Percentiles rank a stretch among this genome's conserved stretches.
phyloP scores from a whole-genome alignment of 108 stramenopile genomes.

The Skeletonema tropicum region DNA sequence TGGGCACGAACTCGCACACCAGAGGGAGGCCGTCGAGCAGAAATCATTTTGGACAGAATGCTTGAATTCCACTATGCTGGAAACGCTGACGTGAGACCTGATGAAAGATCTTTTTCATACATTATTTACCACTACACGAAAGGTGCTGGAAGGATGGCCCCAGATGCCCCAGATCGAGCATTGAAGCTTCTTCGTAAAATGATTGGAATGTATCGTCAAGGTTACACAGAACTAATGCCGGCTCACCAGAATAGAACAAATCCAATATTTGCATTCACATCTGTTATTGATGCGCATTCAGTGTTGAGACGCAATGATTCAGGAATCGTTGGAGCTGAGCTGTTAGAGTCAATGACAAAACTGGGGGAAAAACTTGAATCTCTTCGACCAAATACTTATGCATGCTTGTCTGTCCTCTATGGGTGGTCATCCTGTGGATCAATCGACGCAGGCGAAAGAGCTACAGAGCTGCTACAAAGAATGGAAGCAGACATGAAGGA shows the following conservation, averaged over 20 bases:
- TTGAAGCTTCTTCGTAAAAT: conserved; percentile 39
- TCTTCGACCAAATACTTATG: conserved; percentile 60
- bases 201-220: conserved; percentile 55
- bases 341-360: conserved; percentile 55
- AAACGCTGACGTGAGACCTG: conserved; percentile 63
- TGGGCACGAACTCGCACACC: conserved; percentile 51
- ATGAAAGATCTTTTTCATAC: conserved; percentile 66
- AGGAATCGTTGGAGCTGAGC: conserved; percentile 61
- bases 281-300: conserved; percentile 74
- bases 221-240: conserved; percentile 58
- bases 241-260: conserved; percentile 44
- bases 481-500: conserved; percentile 60
- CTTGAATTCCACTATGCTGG: conserved; percentile 62
- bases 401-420: conserved; percentile 59
- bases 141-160: conserved; percentile 42
- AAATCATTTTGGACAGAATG: conserved; percentile 59
- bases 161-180: conserved; percentile 47
- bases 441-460: conserved; percentile 59
- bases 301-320: conserved; percentile 58
- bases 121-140: conserved; percentile 70
- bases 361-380: conserved; percentile 44
- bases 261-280: conserved; percentile 62
- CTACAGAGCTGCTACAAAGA: conserved; percentile 44
- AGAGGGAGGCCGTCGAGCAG: conserved; percentile 64
- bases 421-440: conserved; percentile 61